Evolutionary conservation across 345 rosid genomes (phyloP).

Genomic region (Acer campestre): DNA sequence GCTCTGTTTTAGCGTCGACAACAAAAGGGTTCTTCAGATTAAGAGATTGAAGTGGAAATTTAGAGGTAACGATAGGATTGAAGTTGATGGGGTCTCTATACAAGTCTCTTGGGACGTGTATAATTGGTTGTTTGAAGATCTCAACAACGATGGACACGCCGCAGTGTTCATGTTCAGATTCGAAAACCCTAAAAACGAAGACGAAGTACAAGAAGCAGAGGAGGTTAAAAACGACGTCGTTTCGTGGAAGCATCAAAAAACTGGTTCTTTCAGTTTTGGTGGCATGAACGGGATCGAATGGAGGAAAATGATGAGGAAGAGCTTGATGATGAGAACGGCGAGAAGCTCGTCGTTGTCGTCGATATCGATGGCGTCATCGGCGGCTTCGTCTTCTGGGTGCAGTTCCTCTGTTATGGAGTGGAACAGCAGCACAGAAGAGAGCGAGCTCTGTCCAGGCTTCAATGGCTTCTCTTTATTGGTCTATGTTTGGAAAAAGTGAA

Average conservation of each 20-base stretch:
- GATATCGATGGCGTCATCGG: conserved; percentile 69
- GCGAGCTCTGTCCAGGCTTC: conserved; percentile 50
- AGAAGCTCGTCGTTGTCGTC: conserved; percentile 81
- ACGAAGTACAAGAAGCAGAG: conserved; percentile 25
- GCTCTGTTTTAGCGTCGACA: conserved; percentile 64
- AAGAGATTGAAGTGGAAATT: conserved; percentile 92
- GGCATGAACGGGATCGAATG: conserved; percentile 67
- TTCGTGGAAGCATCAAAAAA: conserved; percentile 27
- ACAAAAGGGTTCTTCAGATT: conserved; percentile 57
- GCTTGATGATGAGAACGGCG: conserved; percentile 54
- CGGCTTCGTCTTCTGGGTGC: conserved; percentile 74
- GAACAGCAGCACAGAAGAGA: conserved; percentile 84
- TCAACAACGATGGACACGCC: conserved; percentile 48
- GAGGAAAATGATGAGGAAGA: conserved; percentile 78
- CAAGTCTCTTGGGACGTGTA: conserved; percentile 96
- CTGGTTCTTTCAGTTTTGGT: conserved; percentile 41
- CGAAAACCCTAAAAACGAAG: conserved; percentile 46
- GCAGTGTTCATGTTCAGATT: conserved; percentile 90
- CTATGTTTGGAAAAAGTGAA: conserved; percentile 89
- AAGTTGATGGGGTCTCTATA: conserved; percentile 66
- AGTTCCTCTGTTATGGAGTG: conserved; percentile 92
- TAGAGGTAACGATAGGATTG: conserved; percentile 81
- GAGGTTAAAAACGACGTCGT: conserved; percentile 25
- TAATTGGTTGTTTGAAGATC: conserved; percentile 75
- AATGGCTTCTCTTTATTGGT: conserved; percentile 77